A percentile compares a stretch with the other conserved stretches of the same genome.
Conservation (phyloP, 139 green algal species). For the Picochlorum sp. region DNA sequence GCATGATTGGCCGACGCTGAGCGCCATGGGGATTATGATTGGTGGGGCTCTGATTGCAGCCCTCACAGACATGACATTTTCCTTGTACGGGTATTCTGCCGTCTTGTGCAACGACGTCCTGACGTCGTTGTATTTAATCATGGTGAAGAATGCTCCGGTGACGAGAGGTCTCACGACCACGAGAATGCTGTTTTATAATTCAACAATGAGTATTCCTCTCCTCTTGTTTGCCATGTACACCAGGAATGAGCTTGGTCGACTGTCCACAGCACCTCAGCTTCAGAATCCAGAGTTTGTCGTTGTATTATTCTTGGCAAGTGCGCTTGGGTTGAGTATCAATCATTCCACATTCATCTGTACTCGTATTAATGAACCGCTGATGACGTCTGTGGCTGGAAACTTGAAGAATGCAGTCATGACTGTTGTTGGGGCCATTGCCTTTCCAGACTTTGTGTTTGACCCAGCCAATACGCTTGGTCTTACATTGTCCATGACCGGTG, state of each 20-base stretch:
- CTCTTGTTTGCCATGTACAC: slow-evolving; percentile 9
- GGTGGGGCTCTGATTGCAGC: slow-evolving; percentile 53
- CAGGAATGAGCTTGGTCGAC: slow-evolving; percentile 4
- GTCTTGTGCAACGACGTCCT: slow-evolving; percentile 59
- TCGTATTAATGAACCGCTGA: slow-evolving; percentile 60
- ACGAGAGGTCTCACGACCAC: slow-evolving; percentile 25
- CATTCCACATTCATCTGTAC: slow-evolving; percentile 67
- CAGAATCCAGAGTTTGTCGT: slow-evolving; percentile 14
- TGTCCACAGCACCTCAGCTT: slow-evolving; percentile 18
- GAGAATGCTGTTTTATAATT: slow-evolving; percentile 40
- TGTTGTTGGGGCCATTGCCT: slow-evolving; percentile 47
- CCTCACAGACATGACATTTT: slow-evolving; percentile 56
- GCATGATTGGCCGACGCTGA: slow-evolving; percentile 42
- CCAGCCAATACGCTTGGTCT: slow-evolving; percentile 43
- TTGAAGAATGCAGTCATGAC: slow-evolving; percentile 69
- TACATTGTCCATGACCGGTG: slow-evolving; percentile 43
- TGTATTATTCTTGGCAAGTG: slow-evolving; percentile 25
- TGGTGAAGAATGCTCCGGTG: slow-evolving; percentile 57
- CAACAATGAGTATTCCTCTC: slow-evolving; percentile 27
- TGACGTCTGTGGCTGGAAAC: slow-evolving; percentile 54
- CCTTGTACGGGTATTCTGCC: slow-evolving; percentile 44
- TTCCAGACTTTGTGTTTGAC: slow-evolving; percentile 58
- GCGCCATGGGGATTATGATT: slow-evolving; percentile 52
- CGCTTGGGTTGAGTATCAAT: slow-evolving; percentile 56
- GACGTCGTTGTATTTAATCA: slow-evolving; percentile 56